Evolutionary conservation across 2,329 filamentous ascomycete genomes (phyloP).

Genomic region (Fusarium lyarnte): DNA sequence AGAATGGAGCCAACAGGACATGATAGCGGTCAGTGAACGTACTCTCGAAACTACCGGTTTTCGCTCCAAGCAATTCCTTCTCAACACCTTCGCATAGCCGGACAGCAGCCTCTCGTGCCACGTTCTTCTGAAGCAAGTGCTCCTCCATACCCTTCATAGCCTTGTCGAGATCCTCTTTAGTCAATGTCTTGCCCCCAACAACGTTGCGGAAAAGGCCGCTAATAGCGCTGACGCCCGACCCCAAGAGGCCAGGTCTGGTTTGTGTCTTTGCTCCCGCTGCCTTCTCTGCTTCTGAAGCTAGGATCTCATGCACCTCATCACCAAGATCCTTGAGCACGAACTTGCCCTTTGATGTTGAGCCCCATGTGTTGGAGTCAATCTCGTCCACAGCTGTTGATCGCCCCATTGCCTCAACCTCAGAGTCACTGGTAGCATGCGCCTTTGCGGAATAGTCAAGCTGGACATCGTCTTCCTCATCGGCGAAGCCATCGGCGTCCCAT

Average conservation of each 20-base stretch:
- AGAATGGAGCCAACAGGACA: neutral
- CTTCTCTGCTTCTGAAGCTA: slow-evolving; percentile 77
- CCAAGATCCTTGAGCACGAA: slow-evolving; percentile 94
- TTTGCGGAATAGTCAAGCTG: slow-evolving; percentile 90
- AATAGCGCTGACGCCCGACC: slow-evolving; percentile 82
- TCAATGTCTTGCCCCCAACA: slow-evolving; percentile 91
- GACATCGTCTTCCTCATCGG: slow-evolving; percentile 82
- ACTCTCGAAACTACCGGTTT: slow-evolving; percentile 90
- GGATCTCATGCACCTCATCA: slow-evolving; percentile 90
- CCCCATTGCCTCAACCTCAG: slow-evolving; percentile 59
- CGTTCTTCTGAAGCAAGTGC: slow-evolving; percentile 93
- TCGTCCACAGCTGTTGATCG: slow-evolving; percentile 73
- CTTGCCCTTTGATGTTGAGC: slow-evolving; percentile 86
- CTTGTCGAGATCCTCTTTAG: slow-evolving; percentile 87
- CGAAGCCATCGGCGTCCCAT: slow-evolving; percentile 90
- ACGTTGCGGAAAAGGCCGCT: slow-evolving; percentile 93
- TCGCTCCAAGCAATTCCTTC: slow-evolving; percentile 87
- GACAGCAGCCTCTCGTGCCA: slow-evolving; percentile 91
- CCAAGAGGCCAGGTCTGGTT: slow-evolving; percentile 72
- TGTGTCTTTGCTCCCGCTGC: slow-evolving; percentile 58
- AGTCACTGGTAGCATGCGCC: slow-evolving; percentile 62
- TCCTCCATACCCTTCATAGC: slow-evolving; percentile 97
- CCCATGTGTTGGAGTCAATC: slow-evolving; percentile 84
- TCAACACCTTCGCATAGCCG: slow-evolving; percentile 92
- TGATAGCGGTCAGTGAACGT: slow-evolving; percentile 19